Evolutionary conservation across 768 basidiomycete genomes (phyloP).

Genomic region (Hortiboletus flavorubellus): DNA sequence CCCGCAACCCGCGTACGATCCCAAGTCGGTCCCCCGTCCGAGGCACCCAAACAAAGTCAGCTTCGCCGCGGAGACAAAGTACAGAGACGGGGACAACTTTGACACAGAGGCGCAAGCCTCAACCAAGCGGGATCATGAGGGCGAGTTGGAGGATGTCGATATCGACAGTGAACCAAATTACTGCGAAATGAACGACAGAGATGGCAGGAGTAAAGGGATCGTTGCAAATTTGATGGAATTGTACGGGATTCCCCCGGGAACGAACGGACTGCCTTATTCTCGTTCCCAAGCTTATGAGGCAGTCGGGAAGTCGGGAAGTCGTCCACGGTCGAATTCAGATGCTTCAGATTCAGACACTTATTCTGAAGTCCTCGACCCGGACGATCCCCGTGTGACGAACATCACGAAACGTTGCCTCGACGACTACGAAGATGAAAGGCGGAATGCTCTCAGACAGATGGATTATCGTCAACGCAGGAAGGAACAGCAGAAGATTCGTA

Average conservation of each 20-base stretch:
- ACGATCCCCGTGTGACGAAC: slow-evolving; percentile 71
- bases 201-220: slow-evolving; percentile 26
- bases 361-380: slow-evolving; percentile 61
- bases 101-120: slow-evolving; percentile 25
- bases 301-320: slow-evolving; percentile 7
- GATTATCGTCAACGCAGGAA: slow-evolving; percentile 66
- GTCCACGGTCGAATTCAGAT: slow-evolving; percentile 40
- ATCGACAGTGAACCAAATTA: slow-evolving; percentile 12
- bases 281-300: slow-evolving; percentile 22
- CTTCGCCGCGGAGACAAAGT: slow-evolving; percentile 32
- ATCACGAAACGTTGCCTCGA: slow-evolving; percentile 46
- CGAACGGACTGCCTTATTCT: slow-evolving; percentile 24
- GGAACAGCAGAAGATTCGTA: slow-evolving; percentile 58
- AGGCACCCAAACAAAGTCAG: slow-evolving; percentile 35
- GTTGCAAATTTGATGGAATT: slow-evolving; percentile 31
- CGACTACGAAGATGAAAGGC: slow-evolving; percentile 61
- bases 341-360: slow-evolving; percentile 38
- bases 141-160: slow-evolving; percentile 19
- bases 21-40: slow-evolving; percentile 7
- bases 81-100: slow-evolving; percentile 15
- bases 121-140: slow-evolving; percentile 3
- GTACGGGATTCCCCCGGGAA: slow-evolving; percentile 24
- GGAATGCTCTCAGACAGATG: slow-evolving; percentile 58
- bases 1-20: slow-evolving; percentile 42
- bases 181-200: slow-evolving; percentile 20